These are phyloP conservation scores for Suhomyces ambrosiae DNA, from an alignment of 1,139 yeast genomes.

Conservation along the genomic window DNA sequence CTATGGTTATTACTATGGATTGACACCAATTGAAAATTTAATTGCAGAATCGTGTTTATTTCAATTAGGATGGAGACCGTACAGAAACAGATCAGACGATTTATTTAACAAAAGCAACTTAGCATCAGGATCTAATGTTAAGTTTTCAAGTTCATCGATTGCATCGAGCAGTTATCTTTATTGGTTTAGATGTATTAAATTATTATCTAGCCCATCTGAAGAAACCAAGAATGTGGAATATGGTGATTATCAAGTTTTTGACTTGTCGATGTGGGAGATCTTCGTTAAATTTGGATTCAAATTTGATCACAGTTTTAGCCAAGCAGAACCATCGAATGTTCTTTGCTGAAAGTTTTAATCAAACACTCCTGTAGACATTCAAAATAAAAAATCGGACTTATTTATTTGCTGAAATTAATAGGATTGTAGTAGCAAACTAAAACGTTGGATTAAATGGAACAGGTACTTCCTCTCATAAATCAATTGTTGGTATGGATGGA, in stretches of 20 bases:
- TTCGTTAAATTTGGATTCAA: conserved; percentile 42
- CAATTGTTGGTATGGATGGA: too few species aligned
- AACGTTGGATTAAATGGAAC: too few species aligned
- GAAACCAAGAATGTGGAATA: conserved; percentile 26
- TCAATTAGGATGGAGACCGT: conserved; percentile 50
- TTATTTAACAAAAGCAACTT: conserved; percentile 2
- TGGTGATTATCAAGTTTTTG: conserved; percentile 50
- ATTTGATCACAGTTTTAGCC: conserved; percentile 36
- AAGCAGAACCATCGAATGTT: conserved; percentile 31
- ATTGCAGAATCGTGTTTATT: conserved; percentile 47
- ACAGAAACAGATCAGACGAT: conserved; percentile 19
- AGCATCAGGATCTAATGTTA: conserved; percentile 10
- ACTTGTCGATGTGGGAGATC: conserved; percentile 47
- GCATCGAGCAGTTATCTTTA: conserved; percentile 23
- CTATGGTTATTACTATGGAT: conserved; percentile 61
- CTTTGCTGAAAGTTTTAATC: conserved; percentile 20
- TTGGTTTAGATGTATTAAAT: conserved; percentile 42
- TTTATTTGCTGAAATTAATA: too few species aligned
- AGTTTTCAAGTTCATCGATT: conserved; percentile 1
- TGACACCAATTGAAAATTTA: conserved; percentile 45
- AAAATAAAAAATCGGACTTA: background rate
- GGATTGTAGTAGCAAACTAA: too few species aligned
- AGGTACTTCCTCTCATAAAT: too few species aligned
- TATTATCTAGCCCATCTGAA: conserved; percentile 20
- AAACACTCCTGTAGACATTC: background rate